Percentiles rank a stretch among this genome's conserved stretches.
phyloP scores from a whole-genome alignment of 192 early-diverging fungal species.

The Podochytrium sp. region DNA sequence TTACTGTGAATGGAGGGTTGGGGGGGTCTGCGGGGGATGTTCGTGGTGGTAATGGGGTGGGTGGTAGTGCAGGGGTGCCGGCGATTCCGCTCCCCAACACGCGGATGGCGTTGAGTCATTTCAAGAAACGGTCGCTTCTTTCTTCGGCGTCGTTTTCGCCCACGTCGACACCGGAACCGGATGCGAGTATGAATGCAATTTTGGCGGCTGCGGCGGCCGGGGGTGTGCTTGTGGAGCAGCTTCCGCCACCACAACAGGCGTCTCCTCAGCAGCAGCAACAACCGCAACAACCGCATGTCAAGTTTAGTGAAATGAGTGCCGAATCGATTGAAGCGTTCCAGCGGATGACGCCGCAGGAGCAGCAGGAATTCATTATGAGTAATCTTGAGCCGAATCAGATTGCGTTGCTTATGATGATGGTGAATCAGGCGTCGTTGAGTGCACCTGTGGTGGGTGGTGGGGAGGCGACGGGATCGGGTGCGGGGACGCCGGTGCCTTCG shows the following conservation, averaged over 20 bases:
- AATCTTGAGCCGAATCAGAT: slow-evolving; percentile 23
- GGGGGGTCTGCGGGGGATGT: not conserved
- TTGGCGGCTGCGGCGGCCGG: no score
- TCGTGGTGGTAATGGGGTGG: not conserved
- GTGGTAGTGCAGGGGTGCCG: no score
- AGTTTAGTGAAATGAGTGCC: slow-evolving; percentile 20
- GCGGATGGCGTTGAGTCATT: slow-evolving; percentile 1
- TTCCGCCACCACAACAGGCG: not conserved
- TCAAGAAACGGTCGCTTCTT: slow-evolving; percentile 14
- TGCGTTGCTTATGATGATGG: slow-evolving; percentile 26
- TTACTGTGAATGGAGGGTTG: not conserved
- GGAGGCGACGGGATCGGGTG: not conserved
- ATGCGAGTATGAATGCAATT: not conserved
- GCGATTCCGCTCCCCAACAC: no score
- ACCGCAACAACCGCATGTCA: not conserved
- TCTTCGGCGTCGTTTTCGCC: slow-evolving; percentile 30
- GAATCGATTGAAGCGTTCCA: slow-evolving; percentile 22
- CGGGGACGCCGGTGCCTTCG: not conserved
- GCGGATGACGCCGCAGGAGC: slow-evolving; percentile 18
- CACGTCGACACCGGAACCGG: not conserved
- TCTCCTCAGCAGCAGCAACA: not conserved
- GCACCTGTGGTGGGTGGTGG: no score
- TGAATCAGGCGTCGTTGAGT: slow-evolving; percentile 8
- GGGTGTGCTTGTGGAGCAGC: no score
- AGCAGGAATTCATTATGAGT: slow-evolving; percentile 21